Conservation (phyloP, 164 flowering plant species). For the Paratinospora sagittata region DNA sequence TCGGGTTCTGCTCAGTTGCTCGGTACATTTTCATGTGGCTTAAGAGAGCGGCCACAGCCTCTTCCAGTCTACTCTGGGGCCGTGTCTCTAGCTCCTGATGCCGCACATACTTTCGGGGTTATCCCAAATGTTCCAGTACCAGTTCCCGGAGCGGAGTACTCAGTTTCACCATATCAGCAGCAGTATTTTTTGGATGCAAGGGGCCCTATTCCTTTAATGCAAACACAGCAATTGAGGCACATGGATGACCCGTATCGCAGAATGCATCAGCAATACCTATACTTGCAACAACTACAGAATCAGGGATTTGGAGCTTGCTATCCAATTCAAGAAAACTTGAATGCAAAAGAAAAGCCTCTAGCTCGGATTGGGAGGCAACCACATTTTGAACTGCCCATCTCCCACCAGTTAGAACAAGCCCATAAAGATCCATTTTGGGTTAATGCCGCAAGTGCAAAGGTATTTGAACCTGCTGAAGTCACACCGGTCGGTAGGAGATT, state of each 20-base stretch:
- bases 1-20: conserved; percentile 13
- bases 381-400: conserved; percentile 24
- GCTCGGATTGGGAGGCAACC: conserved; percentile 25
- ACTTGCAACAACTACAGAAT: conserved; percentile 36
- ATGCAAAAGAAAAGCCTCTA: conserved; percentile 19
- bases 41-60: conserved; percentile 14
- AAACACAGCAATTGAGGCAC: conserved; percentile 29
- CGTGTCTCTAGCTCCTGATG: conserved; percentile 24
- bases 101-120: conserved; percentile 26
- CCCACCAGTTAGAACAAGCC: conserved; percentile 26
- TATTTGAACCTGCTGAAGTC: conserved; percentile 21
- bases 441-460: conserved; percentile 13
- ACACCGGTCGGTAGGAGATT: conserved; percentile 6
- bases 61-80: conserved; percentile 17
- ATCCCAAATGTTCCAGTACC: conserved; percentile 26
- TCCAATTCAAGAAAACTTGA: conserved; percentile 27
- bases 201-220: conserved; percentile 29
- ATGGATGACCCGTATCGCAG: conserved; percentile 30
- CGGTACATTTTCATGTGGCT: conserved; percentile 18
- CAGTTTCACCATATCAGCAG: conserved; percentile 34
- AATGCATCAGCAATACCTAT: conserved; percentile 41
- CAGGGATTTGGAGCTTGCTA: conserved; percentile 25
- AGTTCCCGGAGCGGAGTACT: conserved; percentile 30
- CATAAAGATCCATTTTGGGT: conserved; percentile 28
- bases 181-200: conserved; percentile 32